Evolutionary conservation across 2,329 filamentous ascomycete genomes (phyloP).

Genomic region (Chaetomium sp.): DNA sequence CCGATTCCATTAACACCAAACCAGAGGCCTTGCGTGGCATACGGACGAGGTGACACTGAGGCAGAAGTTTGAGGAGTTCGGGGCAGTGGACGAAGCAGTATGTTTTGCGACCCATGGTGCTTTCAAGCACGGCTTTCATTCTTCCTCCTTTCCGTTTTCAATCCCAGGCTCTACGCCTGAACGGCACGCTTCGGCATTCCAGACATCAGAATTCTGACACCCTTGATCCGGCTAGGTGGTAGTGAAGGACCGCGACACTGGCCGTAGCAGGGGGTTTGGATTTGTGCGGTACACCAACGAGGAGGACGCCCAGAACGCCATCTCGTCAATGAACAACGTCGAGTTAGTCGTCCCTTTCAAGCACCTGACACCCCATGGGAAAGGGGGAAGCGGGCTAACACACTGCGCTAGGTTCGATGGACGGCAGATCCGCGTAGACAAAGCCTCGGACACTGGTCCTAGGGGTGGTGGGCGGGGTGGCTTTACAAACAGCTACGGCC

Average conservation of each 20-base stretch:
- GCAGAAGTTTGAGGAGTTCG: slow-evolving; percentile 88
- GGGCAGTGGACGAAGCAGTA: slow-evolving; percentile 90
- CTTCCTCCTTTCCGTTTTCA: neutral
- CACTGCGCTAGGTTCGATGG: slow-evolving; percentile 65
- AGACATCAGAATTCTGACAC: neutral
- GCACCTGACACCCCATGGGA: too few species aligned
- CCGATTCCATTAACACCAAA: slow-evolving; percentile 9
- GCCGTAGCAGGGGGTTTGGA: slow-evolving; percentile 92
- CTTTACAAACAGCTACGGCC: slow-evolving; percentile 25
- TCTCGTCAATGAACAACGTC: slow-evolving; percentile 74
- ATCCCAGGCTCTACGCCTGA: neutral
- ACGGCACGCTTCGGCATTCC: neutral
- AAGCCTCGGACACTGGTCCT: slow-evolving; percentile 74
- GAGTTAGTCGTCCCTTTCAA: slow-evolving; percentile 60
- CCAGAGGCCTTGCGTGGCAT: slow-evolving; percentile 94
- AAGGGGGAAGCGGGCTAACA: slow-evolving; percentile 4
- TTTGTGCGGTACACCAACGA: slow-evolving; percentile 86
- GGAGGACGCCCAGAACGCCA: slow-evolving; percentile 68
- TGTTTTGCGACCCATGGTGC: slow-evolving; percentile 35
- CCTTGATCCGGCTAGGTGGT: slow-evolving; percentile 60
- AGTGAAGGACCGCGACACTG: slow-evolving; percentile 94
- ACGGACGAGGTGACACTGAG: slow-evolving; percentile 84
- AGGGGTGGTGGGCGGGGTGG: slow-evolving; percentile 42
- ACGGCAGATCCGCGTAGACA: slow-evolving; percentile 89
- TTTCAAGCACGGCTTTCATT: too few species aligned